Percentiles rank a stretch among this genome's conserved stretches.
phyloP scores from a whole-genome alignment of 495 filamentous ascomycete species.

The Pseudoneurospora amorphoporcata region DNA sequence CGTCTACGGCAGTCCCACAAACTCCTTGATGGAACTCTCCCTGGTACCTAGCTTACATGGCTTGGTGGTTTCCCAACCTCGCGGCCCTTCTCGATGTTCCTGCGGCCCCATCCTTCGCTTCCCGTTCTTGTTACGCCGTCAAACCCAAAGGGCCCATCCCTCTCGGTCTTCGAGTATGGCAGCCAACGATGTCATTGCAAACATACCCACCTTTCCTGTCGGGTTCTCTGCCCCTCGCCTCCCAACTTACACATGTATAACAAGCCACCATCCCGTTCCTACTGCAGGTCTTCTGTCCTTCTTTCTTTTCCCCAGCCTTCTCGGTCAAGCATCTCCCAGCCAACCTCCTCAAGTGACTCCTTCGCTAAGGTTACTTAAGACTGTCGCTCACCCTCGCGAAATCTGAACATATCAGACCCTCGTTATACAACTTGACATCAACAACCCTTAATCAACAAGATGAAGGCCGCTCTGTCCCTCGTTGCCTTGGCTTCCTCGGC shows the following conservation, averaged over 20 bases:
- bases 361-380: constrained; percentile 39
- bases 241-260: constrained; percentile 20
- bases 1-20: constrained; percentile 1
- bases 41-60: neutral
- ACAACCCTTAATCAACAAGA: constrained; percentile 14
- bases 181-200: constrained; percentile 8
- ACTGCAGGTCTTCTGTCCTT: neutral
- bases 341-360: constrained; percentile 29
- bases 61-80: constrained; percentile 11
- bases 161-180: constrained; percentile 1
- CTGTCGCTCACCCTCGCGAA: constrained; percentile 12
- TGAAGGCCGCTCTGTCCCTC: constrained; percentile 32
- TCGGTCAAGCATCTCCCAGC: constrained; percentile 12
- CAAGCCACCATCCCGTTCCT: constrained; percentile 16
- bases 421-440: constrained; percentile 11
- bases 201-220: neutral
- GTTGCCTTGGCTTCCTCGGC: constrained; percentile 31
- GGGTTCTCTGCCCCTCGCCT: neutral
- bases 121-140: constrained; percentile 2
- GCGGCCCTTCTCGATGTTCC: neutral
- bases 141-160: neutral
- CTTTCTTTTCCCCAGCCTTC: constrained; percentile 12
- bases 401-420: constrained; percentile 8
- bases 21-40: neutral
- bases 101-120: constrained; percentile 1